phyloP scores from a whole-genome alignment of 75 land plant genomes.

The Pinus tabuliformis region DNA sequence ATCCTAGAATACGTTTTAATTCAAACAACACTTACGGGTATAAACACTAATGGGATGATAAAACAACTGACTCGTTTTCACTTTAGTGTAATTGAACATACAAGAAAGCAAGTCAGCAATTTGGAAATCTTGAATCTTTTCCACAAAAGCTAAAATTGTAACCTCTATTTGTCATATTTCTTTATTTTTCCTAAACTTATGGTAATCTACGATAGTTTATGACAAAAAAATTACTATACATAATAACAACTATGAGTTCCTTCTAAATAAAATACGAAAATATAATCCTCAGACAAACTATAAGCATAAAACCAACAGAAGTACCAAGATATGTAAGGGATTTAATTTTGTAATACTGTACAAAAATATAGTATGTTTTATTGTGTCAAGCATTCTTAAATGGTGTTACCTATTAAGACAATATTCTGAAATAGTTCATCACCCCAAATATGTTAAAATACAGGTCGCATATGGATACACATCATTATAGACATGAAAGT shows the following conservation, averaged over 20 bases:
- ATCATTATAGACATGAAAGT: constrained; percentile 1
- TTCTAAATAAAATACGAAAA: neutral
- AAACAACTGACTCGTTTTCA: neutral
- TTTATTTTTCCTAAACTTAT: neutral
- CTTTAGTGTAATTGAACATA: neutral
- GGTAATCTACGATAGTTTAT: neutral
- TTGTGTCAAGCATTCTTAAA: too few relatives aligned
- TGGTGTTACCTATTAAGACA: neutral
- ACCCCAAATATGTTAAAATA: neutral
- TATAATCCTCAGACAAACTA: neutral
- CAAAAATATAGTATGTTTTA: too few relatives aligned
- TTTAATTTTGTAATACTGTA: neutral
- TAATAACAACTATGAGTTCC: neutral
- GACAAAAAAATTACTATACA: neutral
- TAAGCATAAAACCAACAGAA: neutral
- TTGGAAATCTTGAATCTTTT: neutral
- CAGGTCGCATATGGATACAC: neutral
- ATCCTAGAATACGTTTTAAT: too few relatives aligned
- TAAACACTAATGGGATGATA: neutral
- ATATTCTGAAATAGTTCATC: neutral
- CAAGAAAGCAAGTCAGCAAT: too few relatives aligned
- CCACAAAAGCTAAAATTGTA: neutral
- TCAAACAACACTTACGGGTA: too few relatives aligned
- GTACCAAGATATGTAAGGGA: neutral
- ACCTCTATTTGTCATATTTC: neutral